Percentiles rank a stretch among this genome's conserved stretches.
phyloP scores from a whole-genome alignment of 768 basidiomycete genomes.

The Pleurotus tuoliensis region DNA sequence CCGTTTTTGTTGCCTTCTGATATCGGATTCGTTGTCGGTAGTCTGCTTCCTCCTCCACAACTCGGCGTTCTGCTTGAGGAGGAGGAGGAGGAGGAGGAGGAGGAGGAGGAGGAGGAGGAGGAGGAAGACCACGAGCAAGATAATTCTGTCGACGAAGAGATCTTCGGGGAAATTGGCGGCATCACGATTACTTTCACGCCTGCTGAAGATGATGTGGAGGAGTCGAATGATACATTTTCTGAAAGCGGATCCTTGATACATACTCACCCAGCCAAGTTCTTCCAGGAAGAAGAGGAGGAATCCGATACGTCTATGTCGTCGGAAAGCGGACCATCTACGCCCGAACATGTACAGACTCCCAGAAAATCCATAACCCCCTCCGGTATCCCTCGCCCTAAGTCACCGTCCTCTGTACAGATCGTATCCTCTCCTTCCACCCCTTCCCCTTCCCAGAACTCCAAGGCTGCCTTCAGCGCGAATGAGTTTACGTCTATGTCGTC shows the following conservation, averaged over 20 bases:
- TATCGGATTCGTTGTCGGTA: slow-evolving; percentile 26
- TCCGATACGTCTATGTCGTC: slow-evolving; percentile 16
- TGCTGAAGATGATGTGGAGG: slow-evolving; percentile 34
- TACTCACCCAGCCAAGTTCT: slow-evolving; percentile 10
- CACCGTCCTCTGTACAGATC: slow-evolving; percentile 11
- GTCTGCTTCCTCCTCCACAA: background rate
- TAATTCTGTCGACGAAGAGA: slow-evolving; percentile 36
- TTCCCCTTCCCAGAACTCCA: slow-evolving; percentile 22
- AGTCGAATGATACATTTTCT: slow-evolving; percentile 15
- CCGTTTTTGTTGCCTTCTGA: slow-evolving; percentile 41
- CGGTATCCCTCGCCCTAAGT: slow-evolving; percentile 24
- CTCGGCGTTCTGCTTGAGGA: slow-evolving; percentile 26
- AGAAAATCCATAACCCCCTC: slow-evolving; percentile 18
- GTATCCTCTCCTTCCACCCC: slow-evolving; percentile 35
- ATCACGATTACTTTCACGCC: slow-evolving; percentile 73
- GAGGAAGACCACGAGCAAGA: slow-evolving; percentile 24
- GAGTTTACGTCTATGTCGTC: slow-evolving; percentile 15
- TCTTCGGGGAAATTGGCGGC: slow-evolving; percentile 63
- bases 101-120: slow-evolving; percentile 20
- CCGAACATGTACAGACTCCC: slow-evolving; percentile 24
- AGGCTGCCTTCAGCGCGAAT: slow-evolving; percentile 30
- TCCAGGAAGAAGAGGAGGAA: slow-evolving; percentile 29
- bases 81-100: slow-evolving; percentile 21
- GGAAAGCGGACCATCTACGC: slow-evolving; percentile 10
- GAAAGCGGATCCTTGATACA: slow-evolving; percentile 11